Conservation (phyloP, 2,329 filamentous ascomycete genomes). For the Fusarium pseudoanthophilum region DNA sequence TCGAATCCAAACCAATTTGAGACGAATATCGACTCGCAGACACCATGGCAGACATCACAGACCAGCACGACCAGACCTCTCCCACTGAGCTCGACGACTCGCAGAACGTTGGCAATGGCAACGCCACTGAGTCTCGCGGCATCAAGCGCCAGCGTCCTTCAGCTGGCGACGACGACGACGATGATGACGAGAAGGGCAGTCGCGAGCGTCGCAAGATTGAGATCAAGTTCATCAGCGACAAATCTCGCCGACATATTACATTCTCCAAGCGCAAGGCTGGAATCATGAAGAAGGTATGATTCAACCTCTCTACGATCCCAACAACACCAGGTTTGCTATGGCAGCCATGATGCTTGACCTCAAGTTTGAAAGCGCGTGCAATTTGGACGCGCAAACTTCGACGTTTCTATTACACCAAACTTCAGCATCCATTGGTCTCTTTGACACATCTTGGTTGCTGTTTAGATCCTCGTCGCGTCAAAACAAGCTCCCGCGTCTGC, state of each 20-base stretch:
- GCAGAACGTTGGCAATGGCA: conserved; percentile 79
- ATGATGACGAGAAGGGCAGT: conserved; percentile 96
- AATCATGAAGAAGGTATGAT: conserved; percentile 99
- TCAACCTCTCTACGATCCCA: neutral
- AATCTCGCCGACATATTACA: conserved; percentile 98
- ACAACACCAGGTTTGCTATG: conserved; percentile 2
- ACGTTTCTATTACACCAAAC: neutral
- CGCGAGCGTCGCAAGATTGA: conserved; percentile 99
- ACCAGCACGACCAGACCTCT: conserved; percentile 80
- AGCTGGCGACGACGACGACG: conserved; percentile 91
- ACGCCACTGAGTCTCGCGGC: conserved; percentile 78
- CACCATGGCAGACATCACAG: conserved; percentile 80
- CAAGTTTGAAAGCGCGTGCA: neutral
- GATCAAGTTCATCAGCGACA: conserved; percentile 99
- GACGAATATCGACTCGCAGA: conserved; percentile 28
- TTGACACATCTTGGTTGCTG: neutral
- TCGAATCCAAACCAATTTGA: conserved; percentile 41
- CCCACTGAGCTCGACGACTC: conserved; percentile 78
- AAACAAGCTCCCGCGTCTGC: conserved; percentile 3
- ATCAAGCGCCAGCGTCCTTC: conserved; percentile 89
- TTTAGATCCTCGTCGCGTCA: conserved; percentile 20
- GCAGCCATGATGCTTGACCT: neutral
- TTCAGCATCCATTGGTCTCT: neutral
- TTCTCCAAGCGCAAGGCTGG: conserved; percentile 99
- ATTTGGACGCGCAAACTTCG: neutral